Conservation (phyloP, 495 filamentous ascomycete species). For the Bacidia rubella region DNA sequence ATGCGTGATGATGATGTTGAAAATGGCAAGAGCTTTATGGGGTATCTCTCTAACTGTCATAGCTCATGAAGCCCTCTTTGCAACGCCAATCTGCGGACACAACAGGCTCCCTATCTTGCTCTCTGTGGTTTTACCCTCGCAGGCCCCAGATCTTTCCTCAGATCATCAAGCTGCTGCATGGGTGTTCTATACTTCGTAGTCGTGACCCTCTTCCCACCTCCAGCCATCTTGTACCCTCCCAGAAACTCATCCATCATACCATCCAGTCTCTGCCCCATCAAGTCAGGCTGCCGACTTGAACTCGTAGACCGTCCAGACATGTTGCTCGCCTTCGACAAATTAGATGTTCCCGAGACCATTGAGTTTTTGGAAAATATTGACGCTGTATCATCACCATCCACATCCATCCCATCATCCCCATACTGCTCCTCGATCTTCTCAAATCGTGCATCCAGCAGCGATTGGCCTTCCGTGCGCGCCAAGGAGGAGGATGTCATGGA, state of each 20-base stretch:
- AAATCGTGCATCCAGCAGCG: conserved; percentile 76
- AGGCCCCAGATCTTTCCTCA: conserved; percentile 66
- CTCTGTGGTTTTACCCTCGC: conserved; percentile 35
- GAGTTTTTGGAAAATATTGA: conserved; percentile 40
- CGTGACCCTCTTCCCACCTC: conserved; percentile 69
- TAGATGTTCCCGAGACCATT: conserved; percentile 23
- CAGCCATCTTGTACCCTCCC: conserved; percentile 49
- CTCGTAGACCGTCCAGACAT: conserved; percentile 35
- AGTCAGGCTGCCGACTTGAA: conserved; percentile 34
- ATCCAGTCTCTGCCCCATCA: conserved; percentile 58
- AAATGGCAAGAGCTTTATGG: background rate
- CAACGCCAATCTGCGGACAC: too few species aligned
- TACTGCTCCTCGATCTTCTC: conserved; percentile 81
- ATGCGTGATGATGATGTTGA: too few species aligned
- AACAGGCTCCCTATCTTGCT: background rate
- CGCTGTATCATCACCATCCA: conserved; percentile 27
- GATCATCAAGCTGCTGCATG: conserved; percentile 79
- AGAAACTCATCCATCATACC: conserved; percentile 89
- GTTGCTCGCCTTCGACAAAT: conserved; percentile 26
- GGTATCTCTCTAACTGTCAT: background rate
- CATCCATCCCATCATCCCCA: conserved; percentile 50
- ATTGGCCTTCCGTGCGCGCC: conserved; percentile 75
- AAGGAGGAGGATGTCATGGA: conserved; percentile 95
- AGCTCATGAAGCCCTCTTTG: too few species aligned
- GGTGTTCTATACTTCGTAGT: conserved; percentile 72